Percentiles rank a stretch among this genome's conserved stretches.
Evolutionary conservation across 2,329 filamentous ascomycete genomes (phyloP).

Genomic region (Microsporum ferrugineum): DNA sequence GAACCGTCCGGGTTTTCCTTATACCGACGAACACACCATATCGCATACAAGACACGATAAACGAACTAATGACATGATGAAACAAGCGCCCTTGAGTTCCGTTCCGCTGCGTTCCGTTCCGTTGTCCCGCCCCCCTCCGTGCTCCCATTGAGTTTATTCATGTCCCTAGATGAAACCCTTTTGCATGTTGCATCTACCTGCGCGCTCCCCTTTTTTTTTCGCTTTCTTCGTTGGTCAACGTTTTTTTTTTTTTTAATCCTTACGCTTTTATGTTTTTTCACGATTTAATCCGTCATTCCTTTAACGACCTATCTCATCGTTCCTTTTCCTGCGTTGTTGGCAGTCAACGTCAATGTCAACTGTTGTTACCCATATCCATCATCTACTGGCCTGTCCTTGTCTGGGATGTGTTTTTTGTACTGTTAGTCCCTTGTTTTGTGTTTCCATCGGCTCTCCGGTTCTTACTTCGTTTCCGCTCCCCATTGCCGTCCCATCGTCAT

Average conservation of each 20-base stretch:
- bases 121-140: background rate
- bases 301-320: background rate
- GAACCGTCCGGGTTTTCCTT: too few relatives aligned
- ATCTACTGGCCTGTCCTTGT: background rate
- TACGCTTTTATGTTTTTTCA: background rate
- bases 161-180: too few relatives aligned
- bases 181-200: too few relatives aligned
- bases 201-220: background rate
- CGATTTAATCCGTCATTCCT: conserved; percentile 6
- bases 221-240: background rate
- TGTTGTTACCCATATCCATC: background rate
- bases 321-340: background rate
- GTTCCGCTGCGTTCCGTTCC: background rate
- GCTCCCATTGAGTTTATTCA: too few relatives aligned
- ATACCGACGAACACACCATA: too few relatives aligned
- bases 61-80: background rate
- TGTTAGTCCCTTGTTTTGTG: background rate
- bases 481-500: background rate
- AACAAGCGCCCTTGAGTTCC: background rate
- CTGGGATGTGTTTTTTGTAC: background rate
- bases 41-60: too few relatives aligned
- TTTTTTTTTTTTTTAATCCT: background rate
- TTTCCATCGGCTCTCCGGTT: background rate
- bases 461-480: background rate
- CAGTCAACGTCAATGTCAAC: background rate